Base-by-base conservation (phyloP, 257 asterid species). In the Solanum pimpinellifolium region DNA sequence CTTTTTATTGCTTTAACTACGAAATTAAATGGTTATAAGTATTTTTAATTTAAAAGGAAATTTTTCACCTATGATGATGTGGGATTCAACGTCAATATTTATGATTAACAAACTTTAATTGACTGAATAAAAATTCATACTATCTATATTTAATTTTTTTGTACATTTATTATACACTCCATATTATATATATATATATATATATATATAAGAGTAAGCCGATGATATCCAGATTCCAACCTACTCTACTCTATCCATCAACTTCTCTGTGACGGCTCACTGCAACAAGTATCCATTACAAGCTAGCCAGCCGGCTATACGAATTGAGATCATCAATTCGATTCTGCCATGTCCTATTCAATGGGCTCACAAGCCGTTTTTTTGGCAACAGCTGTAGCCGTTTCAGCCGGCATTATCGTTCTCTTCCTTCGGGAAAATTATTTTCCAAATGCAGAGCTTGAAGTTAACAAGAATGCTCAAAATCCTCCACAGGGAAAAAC, bases 381-480 rank as follows among this genome's bases (percentile, higher is more conserved):
- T 70, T 85, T 95, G 47, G 99, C 98, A 52, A 95, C 99, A 31
- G 98, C 98, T 83, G 92, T 96, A 94, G 98, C 96, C 1, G 97
- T 94, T 49, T 96, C 99, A 37, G 99, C 95, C 14, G 98, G 95
- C 65, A 91, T 98, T 78, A 74, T 94, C 11, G 73, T 95, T 83
- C 94, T 96, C 80, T 90, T 93, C 47, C 86, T 92, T 78, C 86
- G 90, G 14, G 92, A 92, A 0, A 93, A 91, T 68, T 91, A 90
- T 65, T 84, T 90, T 70, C 84, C 88, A 68, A 12, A 59, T 69
- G 11, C 86, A 52, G 87, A 39, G 35, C 9, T 83, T 68, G 85
- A 47, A 29, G 27, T 80, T 49, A 70, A 86, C 14, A 65, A 66
- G 3, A 81, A 77, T 46, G 12, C 9, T 42, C 91, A 83, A 72